Evolutionary conservation across 345 rosid species (phyloP).

Genomic region (Theobroma cacao): DNA sequence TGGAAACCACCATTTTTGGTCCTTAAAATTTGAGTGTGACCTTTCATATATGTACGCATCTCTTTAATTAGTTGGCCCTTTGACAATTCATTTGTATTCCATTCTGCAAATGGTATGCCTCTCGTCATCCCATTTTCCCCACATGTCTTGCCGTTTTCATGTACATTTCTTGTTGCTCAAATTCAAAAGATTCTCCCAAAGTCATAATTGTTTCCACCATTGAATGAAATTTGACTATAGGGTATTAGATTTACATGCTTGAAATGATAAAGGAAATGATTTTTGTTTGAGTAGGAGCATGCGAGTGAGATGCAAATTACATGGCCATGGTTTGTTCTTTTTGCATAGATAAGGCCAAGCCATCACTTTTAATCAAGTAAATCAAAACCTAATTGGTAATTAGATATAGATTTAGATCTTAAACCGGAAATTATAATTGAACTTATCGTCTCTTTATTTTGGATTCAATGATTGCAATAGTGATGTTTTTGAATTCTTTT

Average conservation of each 20-base stretch:
- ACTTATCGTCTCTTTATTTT: not conserved
- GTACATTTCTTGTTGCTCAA: not conserved
- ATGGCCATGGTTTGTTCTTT: not conserved
- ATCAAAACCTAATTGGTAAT: not conserved
- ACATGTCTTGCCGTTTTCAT: constrained; percentile 1
- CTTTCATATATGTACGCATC: not conserved
- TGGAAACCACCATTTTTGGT: not conserved
- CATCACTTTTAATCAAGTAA: too few relatives aligned
- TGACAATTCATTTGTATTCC: not conserved
- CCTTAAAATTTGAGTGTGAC: not conserved
- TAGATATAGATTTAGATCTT: too few relatives aligned
- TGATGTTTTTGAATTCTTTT: too few relatives aligned
- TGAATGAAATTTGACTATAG: not conserved
- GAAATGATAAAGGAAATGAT: not conserved
- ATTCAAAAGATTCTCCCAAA: constrained; percentile 4
- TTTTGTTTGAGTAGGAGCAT: not conserved
- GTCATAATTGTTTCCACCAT: constrained; percentile 12
- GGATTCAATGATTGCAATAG: not conserved
- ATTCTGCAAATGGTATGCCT: not conserved
- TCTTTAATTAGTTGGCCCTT: not conserved
- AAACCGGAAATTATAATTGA: too few relatives aligned
- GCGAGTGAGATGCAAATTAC: not conserved
- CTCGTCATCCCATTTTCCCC: not conserved
- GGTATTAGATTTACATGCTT: not conserved
- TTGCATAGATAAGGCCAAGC: not conserved